A percentile compares a stretch with the other conserved stretches of the same genome.
These are phyloP conservation scores for Penicillium crystallinum DNA, from an alignment of 495 filamentous ascomycete genomes.

Conservation along the genomic window DNA sequence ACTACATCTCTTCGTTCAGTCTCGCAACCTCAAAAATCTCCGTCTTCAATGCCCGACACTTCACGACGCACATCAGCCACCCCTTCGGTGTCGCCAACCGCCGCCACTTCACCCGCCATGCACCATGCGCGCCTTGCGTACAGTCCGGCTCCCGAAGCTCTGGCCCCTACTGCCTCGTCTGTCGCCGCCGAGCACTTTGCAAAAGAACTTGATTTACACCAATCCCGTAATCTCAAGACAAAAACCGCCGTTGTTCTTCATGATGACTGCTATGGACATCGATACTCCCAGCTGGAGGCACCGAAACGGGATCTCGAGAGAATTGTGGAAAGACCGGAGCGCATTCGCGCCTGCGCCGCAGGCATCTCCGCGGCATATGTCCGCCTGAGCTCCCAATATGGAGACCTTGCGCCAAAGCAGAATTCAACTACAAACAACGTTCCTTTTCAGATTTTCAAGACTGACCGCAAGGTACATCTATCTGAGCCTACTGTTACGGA, in stretches of 20 bases:
- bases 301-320: conserved; percentile 57
- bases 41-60: conserved; percentile 32
- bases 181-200: conserved; percentile 67
- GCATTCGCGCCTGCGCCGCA: conserved; percentile 75
- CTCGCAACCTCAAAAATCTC: conserved; percentile 21
- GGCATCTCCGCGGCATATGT: conserved; percentile 88
- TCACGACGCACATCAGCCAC: conserved; percentile 46
- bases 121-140: conserved; percentile 21
- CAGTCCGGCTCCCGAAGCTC: conserved; percentile 18
- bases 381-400: conserved; percentile 76
- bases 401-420: conserved; percentile 63
- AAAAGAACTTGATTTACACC: conserved; percentile 62
- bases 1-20: conserved; percentile 39
- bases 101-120: conserved; percentile 24
- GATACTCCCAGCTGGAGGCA: conserved; percentile 75
- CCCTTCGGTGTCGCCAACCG: conserved; percentile 34
- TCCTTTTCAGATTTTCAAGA: conserved; percentile 76
- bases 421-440: conserved; percentile 39
- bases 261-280: conserved; percentile 90
- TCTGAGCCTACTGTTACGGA: conserved; percentile 67
- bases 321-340: conserved; percentile 90
- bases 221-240: conserved; percentile 44
- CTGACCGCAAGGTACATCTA: conserved; percentile 57
- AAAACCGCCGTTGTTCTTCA: conserved; percentile 80
- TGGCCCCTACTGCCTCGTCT: conserved; percentile 54